Conservation (phyloP, 208 protist genomes). For the Leishmania aethiopica region DNA sequence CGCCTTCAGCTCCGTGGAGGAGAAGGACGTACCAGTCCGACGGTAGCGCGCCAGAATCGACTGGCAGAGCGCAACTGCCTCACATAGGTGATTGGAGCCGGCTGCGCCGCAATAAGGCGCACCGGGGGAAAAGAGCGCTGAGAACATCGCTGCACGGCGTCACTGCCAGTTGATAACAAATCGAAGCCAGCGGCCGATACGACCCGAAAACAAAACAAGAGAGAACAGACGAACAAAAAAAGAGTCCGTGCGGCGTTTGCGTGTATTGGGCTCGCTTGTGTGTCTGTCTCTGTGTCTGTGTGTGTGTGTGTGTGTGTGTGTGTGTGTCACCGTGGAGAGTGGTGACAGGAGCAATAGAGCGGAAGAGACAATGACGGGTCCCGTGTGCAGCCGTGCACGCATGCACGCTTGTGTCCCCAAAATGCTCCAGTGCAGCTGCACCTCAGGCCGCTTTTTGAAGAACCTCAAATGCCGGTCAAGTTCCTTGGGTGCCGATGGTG, state of each 20-base stretch:
- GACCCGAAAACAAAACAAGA: neutral
- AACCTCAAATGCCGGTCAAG: neutral
- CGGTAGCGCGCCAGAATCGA: slow-evolving; percentile 73
- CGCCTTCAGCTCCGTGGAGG: slow-evolving; percentile 52
- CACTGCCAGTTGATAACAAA: neutral
- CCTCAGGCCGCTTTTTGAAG: neutral
- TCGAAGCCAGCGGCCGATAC: neutral
- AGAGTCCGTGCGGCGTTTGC: neutral
- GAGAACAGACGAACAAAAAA: neutral
- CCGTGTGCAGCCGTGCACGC: neutral
- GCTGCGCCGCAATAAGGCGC: slow-evolving; percentile 8
- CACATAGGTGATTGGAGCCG: slow-evolving; percentile 63
- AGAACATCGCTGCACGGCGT: neutral
- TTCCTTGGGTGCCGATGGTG: neutral
- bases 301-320: neutral
- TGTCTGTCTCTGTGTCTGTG: too few relatives aligned
- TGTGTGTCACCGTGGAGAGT: neutral
- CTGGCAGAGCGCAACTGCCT: slow-evolving; percentile 74
- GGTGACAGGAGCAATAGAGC: neutral
- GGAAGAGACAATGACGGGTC: neutral
- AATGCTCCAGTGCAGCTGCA: neutral
- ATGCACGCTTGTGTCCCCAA: neutral
- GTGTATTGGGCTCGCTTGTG: too few relatives aligned
- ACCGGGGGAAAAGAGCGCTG: neutral
- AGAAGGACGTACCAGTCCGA: slow-evolving; percentile 45